Evolutionary conservation across 2,329 filamentous ascomycete genomes (phyloP).

Genomic region (Botrytis hyacinthi): DNA sequence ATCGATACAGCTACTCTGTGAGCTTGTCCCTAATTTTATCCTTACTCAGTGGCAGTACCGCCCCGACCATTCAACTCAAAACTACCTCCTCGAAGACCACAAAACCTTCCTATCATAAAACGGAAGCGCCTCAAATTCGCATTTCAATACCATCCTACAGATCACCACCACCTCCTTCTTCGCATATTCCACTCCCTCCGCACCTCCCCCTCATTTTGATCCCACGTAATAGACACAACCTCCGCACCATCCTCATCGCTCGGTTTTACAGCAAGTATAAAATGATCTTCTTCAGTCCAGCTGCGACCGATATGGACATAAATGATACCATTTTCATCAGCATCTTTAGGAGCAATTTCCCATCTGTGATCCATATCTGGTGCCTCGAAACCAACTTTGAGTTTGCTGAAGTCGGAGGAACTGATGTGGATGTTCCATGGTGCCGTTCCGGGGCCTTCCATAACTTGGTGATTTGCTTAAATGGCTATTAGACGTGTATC

Average conservation of each 20-base stretch:
- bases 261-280: not conserved
- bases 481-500: fast-evolving
- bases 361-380: not conserved
- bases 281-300: not conserved
- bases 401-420: not conserved
- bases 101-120: not conserved
- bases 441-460: not conserved
- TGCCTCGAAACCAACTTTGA: not conserved
- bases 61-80: not conserved
- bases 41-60: not conserved
- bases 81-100: not conserved
- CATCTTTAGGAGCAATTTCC: not conserved
- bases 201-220: not conserved
- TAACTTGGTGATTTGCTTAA: not conserved
- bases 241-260: not conserved
- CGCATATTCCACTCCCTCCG: not conserved
- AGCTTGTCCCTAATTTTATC: not conserved
- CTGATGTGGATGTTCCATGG: not conserved
- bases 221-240: not conserved
- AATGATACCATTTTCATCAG: not conserved
- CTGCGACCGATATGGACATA: not conserved
- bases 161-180: not conserved
- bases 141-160: not conserved
- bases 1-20: not conserved
- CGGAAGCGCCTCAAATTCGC: not conserved